These are phyloP conservation scores for Chlorella sp. DNA, from an alignment of 139 green algal genomes.

Conservation along the genomic window DNA sequence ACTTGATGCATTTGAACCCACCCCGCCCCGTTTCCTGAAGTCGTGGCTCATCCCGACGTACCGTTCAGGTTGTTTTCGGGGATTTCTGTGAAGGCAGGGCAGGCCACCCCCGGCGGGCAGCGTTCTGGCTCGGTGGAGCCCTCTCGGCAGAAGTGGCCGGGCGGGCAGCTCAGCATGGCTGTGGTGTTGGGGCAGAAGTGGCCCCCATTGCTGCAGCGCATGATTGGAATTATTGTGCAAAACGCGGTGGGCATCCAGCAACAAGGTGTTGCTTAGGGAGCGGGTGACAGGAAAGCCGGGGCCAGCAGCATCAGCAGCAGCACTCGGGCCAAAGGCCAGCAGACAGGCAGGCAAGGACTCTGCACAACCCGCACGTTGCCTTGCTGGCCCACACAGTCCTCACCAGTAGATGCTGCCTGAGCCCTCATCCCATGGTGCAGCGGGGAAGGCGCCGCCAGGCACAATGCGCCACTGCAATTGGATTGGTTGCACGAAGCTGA, in stretches of 20 bases:
- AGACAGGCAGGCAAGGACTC: too few species aligned
- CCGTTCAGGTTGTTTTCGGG: constrained; percentile 49
- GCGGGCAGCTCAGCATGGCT: constrained; percentile 35
- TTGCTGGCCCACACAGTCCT: too few species aligned
- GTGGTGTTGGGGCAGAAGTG: constrained; percentile 63
- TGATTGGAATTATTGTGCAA: too few species aligned
- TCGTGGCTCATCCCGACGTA: not conserved
- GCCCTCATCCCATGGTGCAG: constrained; percentile 38
- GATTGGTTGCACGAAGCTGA: too few species aligned
- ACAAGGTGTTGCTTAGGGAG: not conserved
- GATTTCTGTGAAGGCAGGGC: constrained; percentile 52
- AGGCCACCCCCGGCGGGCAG: constrained; percentile 60
- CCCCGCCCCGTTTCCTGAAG: not conserved
- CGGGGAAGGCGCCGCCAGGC: constrained; percentile 56
- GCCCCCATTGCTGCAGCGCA: constrained; percentile 22
- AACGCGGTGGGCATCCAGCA: too few species aligned
- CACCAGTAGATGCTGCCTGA: constrained; percentile 56
- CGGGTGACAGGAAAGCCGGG: not conserved
- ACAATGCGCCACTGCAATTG: constrained; percentile 55
- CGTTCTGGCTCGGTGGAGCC: not conserved
- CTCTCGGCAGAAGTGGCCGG: constrained; percentile 60
- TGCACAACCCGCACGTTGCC: too few species aligned
- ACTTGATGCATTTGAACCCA: too few species aligned
- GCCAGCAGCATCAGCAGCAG: too few species aligned
- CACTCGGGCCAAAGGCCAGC: too few species aligned